These are phyloP conservation scores for Avicennia marina DNA, from an alignment of 257 asterid genomes.

Conservation along the genomic window DNA sequence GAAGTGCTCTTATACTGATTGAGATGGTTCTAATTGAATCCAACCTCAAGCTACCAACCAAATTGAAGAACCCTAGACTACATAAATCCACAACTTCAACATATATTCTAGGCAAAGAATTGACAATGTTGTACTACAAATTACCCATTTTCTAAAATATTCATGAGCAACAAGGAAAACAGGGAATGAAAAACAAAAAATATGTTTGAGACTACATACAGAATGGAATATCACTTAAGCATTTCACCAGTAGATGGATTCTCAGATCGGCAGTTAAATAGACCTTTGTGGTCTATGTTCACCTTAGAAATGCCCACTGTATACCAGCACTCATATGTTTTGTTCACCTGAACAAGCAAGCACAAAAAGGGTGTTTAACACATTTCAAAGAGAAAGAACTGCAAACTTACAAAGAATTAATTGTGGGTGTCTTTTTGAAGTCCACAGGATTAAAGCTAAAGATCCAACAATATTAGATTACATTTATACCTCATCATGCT, in stretches of 20 bases:
- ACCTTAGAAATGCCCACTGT: conserved; percentile 73
- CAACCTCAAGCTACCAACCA: background rate
- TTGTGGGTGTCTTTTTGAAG: no score
- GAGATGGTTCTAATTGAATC: background rate
- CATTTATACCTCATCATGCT: no score
- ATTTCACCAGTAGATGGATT: conserved; percentile 82
- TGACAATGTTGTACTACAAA: no score
- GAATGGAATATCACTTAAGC: conserved; percentile 65
- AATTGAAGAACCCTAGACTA: no score
- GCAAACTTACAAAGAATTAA: no score
- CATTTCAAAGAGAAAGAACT: conserved; percentile 8
- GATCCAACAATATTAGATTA: no score
- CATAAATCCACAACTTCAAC: no score
- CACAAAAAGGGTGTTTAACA: conserved; percentile 8
- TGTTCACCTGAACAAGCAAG: conserved; percentile 68
- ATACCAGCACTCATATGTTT: conserved; percentile 90
- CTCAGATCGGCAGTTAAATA: conserved; percentile 76
- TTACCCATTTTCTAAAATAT: no score
- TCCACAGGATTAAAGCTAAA: no score
- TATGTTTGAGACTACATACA: conserved; percentile 56
- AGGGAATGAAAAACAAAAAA: no score
- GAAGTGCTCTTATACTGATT: background rate
- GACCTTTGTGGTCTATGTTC: conserved; percentile 58
- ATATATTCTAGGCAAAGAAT: no score
- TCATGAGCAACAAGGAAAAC: no score